phyloP scores from a whole-genome alignment of 345 rosid genomes.

The Ailanthus altissimus region DNA sequence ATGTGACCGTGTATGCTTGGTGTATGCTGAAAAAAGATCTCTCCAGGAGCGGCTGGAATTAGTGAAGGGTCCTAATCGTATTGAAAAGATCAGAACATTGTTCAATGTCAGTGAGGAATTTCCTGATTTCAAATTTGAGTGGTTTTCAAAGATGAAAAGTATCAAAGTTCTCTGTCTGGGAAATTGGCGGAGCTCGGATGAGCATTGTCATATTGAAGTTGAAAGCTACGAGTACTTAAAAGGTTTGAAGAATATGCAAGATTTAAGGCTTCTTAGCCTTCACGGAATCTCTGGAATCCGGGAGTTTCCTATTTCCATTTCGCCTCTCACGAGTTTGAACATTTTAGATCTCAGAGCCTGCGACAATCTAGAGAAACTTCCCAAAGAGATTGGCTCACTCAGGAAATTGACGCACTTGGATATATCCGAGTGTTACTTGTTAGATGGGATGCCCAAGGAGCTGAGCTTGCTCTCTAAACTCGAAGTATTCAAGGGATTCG shows the following conservation, averaged over 20 bases:
- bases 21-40: conserved; percentile 18
- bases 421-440: conserved; percentile 50
- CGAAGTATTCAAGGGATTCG: conserved; percentile 69
- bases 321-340: conserved; percentile 36
- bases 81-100: conserved; percentile 13
- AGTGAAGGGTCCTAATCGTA: not conserved
- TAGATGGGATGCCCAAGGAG: conserved; percentile 51
- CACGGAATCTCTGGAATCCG: conserved; percentile 45
- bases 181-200: conserved; percentile 29
- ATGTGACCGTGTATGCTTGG: conserved; percentile 45
- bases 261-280: conserved; percentile 39
- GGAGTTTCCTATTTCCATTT: conserved; percentile 28
- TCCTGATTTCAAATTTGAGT: conserved; percentile 29
- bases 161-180: conserved; percentile 41
- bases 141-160: conserved; percentile 28
- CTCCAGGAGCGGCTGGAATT: not conserved
- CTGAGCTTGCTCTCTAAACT: conserved; percentile 40
- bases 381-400: conserved; percentile 42
- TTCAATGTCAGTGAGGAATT: conserved; percentile 33
- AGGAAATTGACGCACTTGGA: conserved; percentile 53
- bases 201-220: conserved; percentile 39
- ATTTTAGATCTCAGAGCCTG: conserved; percentile 64
- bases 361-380: conserved; percentile 50
- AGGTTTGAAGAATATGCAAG: conserved; percentile 22
- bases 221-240: conserved; percentile 31